Percentiles rank a stretch among this genome's conserved stretches.
phyloP scores from a whole-genome alignment of 805 yeast genomes.

The Metschnikowia drakensbergensis region DNA sequence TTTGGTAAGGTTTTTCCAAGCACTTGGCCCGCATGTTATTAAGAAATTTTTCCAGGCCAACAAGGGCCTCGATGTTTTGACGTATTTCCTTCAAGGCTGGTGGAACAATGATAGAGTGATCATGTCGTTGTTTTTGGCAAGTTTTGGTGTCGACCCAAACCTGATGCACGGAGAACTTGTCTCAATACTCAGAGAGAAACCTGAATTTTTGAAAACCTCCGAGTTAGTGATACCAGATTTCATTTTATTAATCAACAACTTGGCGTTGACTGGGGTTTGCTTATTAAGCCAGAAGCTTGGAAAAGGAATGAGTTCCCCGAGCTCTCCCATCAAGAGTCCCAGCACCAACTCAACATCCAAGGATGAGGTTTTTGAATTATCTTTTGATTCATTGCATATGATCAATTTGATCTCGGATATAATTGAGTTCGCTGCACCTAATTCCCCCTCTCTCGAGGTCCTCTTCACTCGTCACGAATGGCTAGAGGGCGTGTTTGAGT shows the following conservation, averaged over 20 bases:
- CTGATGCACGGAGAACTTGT: not conserved
- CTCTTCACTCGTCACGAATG: constrained; percentile 30
- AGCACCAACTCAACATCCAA: constrained; percentile 1
- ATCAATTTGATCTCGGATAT: constrained; percentile 32
- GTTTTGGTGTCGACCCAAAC: constrained; percentile 40
- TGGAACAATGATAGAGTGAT: constrained; percentile 48
- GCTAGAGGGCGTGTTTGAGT: constrained; percentile 38
- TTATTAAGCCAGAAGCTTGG: constrained; percentile 29
- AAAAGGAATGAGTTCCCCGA: constrained; percentile 31
- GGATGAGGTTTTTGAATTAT: constrained; percentile 20
- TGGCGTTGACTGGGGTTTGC: constrained; percentile 32
- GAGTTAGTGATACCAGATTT: constrained; percentile 43
- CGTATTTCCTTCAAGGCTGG: constrained; percentile 42
- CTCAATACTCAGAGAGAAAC: not conserved
- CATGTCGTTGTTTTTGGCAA: constrained; percentile 40
- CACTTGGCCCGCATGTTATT: constrained; percentile 45
- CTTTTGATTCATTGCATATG: constrained; percentile 34
- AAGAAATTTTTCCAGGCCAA: constrained; percentile 45
- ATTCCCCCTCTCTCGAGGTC: constrained; percentile 18
- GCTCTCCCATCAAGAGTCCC: constrained; percentile 24
- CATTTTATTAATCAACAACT: constrained; percentile 31
- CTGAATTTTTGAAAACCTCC: constrained; percentile 2
- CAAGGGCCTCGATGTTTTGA: constrained; percentile 49
- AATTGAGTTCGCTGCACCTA: constrained; percentile 28
- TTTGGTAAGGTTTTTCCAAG: constrained; percentile 46